Base-by-base conservation (phyloP, 2,329 filamentous ascomycete genomes). In the Paecilomyces sp. region DNA sequence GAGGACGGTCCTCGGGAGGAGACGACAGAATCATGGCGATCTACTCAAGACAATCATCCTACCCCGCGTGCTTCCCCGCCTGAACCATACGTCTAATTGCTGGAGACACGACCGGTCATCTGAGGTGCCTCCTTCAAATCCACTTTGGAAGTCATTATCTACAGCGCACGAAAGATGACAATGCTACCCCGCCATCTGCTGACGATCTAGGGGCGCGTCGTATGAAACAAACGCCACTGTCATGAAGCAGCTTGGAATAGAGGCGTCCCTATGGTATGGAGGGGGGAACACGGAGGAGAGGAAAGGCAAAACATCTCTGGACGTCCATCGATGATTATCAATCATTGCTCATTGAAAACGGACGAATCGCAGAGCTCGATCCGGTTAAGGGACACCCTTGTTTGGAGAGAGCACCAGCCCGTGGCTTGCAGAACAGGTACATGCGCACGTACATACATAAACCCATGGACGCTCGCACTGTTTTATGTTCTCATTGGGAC, bases 61-160 rank as follows among this genome's bases (percentile, higher is more conserved):
- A 65, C 4, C 64, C 64, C 41, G 74, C 66, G 11, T 69, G 66
- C 1, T 66, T 66, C n/a, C 77, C 77, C 4, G 79, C 79, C 9
- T 80, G 77, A 55, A 87, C 82, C 72, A 91, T 91, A 12, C 88
- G 83, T 71, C 91, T 90, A 56, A 83, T 30, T 3, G 7, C 13
- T 24, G 22, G 22, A 22, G 22, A n/a, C n/a, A 22, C 41, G n/a
- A 22, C 41, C 41, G 18, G 41, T 47, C n/a, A 47, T 47, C 41
- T n/a, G n/a, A 47, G 41, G 41, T 8, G 7, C 41, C 36, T 9
- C 8, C 18, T 47, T 47, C 41, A 47, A 18, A 9, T n/a, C n/a
- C 5, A 18, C 13, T 15, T 47, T 47, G 9, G 41, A 47, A 47
- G 41, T 47, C n/a, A 47, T 41, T 47, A 47, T 47, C 41, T 47